A percentile compares a stretch with the other conserved stretches of the same genome.
Conservation (phyloP, 2,329 filamentous ascomycete species). For the Neospermospora avenae region DNA sequence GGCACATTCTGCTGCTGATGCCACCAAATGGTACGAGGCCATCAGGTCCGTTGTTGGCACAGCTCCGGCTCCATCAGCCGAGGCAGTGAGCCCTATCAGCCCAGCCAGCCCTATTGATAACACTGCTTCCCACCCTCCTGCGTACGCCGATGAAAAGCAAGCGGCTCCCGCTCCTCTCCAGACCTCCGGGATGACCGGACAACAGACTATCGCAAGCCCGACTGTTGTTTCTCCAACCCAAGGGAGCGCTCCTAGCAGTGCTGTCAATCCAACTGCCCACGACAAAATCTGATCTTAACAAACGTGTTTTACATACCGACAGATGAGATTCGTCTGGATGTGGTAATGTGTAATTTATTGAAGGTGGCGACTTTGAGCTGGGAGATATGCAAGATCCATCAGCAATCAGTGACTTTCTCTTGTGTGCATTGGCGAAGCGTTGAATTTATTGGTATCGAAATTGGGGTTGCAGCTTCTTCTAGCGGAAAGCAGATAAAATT, state of each 20-base stretch:
- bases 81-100: slow-evolving; percentile 16
- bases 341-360: slow-evolving; percentile 14
- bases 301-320: background rate
- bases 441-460: too few relatives aligned
- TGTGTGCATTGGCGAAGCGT: background rate
- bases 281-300: slow-evolving; percentile 5
- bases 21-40: slow-evolving; percentile 79
- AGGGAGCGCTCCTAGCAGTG: background rate
- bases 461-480: too few relatives aligned
- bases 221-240: slow-evolving; percentile 5
- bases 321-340: background rate
- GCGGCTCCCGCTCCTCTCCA: slow-evolving; percentile 23
- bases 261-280: background rate
- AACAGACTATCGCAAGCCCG: slow-evolving; percentile 28
- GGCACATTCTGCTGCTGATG: slow-evolving; percentile 75
- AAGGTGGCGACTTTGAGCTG: background rate
- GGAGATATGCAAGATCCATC: background rate
- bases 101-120: slow-evolving; percentile 26
- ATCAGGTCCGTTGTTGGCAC: slow-evolving; percentile 43
- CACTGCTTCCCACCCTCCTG: slow-evolving; percentile 19
- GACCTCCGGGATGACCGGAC: slow-evolving; percentile 27
- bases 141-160: slow-evolving; percentile 20
- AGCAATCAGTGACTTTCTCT: background rate
- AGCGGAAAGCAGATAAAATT: too few relatives aligned
- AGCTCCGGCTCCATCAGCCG: slow-evolving; percentile 17